Evolutionary conservation across 352 stramenopile genomes (phyloP).

Genomic region (Phytophthora brassicae): DNA sequence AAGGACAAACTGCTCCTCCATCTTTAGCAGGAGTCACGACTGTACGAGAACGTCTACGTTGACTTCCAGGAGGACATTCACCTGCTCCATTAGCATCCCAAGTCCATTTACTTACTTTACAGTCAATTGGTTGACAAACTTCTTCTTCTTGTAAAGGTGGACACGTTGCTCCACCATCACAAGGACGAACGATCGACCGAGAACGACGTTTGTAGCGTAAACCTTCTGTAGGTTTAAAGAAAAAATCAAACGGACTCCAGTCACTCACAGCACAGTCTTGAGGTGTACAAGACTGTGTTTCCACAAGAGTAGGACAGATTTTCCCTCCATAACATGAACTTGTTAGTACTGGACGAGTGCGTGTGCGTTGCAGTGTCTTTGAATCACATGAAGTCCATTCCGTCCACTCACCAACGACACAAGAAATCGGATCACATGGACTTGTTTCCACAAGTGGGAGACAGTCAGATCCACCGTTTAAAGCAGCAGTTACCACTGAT

Average conservation of each 20-base stretch:
- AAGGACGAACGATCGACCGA: conserved; percentile 32
- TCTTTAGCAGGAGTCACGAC: conserved; percentile 33
- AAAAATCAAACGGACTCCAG: conserved; percentile 54
- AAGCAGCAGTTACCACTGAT: conserved; percentile 27
- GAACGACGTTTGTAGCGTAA: conserved; percentile 47
- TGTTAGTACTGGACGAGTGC: conserved; percentile 26
- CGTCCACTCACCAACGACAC: conserved; percentile 39
- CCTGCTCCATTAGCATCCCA: conserved; percentile 49
- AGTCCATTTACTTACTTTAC: conserved; percentile 52
- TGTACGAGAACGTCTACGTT: conserved; percentile 30
- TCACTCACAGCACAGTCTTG: conserved; percentile 50
- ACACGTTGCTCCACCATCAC: conserved; percentile 46
- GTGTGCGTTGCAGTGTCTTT: conserved; percentile 19
- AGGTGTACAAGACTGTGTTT: conserved; percentile 43
- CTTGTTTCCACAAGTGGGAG: conserved; percentile 30
- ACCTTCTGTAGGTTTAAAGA: conserved; percentile 39
- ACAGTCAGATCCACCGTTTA: conserved; percentile 44
- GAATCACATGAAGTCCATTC: conserved; percentile 37
- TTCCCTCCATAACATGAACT: conserved; percentile 40
- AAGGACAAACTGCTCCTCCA: conserved; percentile 32
- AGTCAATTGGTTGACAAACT: conserved; percentile 57
- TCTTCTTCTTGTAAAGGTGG: conserved; percentile 49
- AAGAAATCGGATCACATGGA: conserved; percentile 42
- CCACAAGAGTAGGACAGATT: conserved; percentile 36
- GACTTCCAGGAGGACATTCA: conserved; percentile 31